Conservation (phyloP, 768 basidiomycete species). For the Sarcomyxa edulis region DNA sequence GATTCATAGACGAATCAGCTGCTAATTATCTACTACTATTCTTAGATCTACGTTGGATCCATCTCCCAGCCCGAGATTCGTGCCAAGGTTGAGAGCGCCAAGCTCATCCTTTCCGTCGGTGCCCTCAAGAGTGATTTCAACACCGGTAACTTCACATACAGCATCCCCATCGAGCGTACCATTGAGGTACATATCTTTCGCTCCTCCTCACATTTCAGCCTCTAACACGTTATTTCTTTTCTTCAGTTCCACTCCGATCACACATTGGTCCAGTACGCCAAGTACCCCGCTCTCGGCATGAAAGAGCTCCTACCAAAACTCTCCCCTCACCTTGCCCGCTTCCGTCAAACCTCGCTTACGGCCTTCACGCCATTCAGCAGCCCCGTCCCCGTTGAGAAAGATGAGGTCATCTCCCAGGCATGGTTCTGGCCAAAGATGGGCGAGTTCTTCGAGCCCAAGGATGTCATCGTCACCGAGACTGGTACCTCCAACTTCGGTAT, state of each 20-base stretch:
- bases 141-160: constrained; percentile 82
- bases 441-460: constrained; percentile 63
- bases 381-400: constrained; percentile 44
- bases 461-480: constrained; percentile 86
- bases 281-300: constrained; percentile 67
- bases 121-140: constrained; percentile 77
- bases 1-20: too few relatives aligned
- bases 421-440: constrained; percentile 84
- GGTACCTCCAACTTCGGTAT: constrained; percentile 89
- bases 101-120: constrained; percentile 73
- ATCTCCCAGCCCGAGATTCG: constrained; percentile 63
- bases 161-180: constrained; percentile 50
- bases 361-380: constrained; percentile 43
- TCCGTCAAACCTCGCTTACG: constrained; percentile 31
- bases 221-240: constrained; percentile 3
- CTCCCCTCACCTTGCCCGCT: constrained; percentile 44
- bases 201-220: not conserved
- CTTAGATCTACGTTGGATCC: constrained; percentile 71
- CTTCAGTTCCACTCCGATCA: constrained; percentile 71
- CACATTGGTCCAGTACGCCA: constrained; percentile 59
- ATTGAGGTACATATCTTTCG: constrained; percentile 46
- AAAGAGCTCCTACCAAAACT: constrained; percentile 73
- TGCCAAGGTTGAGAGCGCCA: constrained; percentile 68
- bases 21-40: too few relatives aligned
- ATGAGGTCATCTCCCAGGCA: constrained; percentile 60